Evolutionary conservation across 2,329 filamentous ascomycete species (phyloP).

Genomic region (Aureobasidium mangrovei): DNA sequence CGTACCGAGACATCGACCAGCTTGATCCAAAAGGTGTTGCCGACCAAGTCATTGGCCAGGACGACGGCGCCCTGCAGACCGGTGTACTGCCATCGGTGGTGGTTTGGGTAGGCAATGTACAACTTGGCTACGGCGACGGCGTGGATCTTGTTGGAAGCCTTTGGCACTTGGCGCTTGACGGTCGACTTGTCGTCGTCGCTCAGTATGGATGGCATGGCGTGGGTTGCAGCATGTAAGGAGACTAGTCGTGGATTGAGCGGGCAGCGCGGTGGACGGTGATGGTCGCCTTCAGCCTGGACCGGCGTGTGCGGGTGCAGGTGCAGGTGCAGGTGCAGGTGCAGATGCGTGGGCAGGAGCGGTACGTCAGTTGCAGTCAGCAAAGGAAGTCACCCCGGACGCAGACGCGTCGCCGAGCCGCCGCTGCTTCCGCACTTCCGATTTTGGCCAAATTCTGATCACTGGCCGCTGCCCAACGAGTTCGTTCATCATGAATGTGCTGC

Average conservation of each 20-base stretch:
- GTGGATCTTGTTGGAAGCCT: constrained; percentile 93
- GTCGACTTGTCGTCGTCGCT: constrained; percentile 92
- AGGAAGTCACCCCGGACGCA: too few relatives aligned
- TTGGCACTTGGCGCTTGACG: constrained; percentile 89
- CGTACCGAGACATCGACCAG: constrained; percentile 90
- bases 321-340: too few relatives aligned
- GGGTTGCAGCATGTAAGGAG: constrained; percentile 14
- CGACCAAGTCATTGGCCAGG: constrained; percentile 86
- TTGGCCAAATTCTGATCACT: neutral
- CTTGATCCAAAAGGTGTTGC: constrained; percentile 95
- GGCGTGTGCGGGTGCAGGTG: too few relatives aligned
- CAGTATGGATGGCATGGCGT: constrained; percentile 55
- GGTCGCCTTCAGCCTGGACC: neutral
- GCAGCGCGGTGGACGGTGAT: neutral
- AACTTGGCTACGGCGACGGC: constrained; percentile 88
- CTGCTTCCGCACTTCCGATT: constrained; percentile 12
- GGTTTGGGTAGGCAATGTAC: constrained; percentile 85
- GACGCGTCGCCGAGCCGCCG: neutral
- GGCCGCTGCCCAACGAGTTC: neutral
- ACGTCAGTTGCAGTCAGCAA: neutral
- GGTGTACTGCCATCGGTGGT: constrained; percentile 83
- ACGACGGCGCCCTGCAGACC: constrained; percentile 87
- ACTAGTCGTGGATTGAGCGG: neutral
- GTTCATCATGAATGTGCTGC: neutral
- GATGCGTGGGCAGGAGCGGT: neutral